Percentiles rank a stretch among this genome's conserved stretches.
Conservation (phyloP, 2,329 filamentous ascomycete species). For the Leptosphaerulina australis region DNA sequence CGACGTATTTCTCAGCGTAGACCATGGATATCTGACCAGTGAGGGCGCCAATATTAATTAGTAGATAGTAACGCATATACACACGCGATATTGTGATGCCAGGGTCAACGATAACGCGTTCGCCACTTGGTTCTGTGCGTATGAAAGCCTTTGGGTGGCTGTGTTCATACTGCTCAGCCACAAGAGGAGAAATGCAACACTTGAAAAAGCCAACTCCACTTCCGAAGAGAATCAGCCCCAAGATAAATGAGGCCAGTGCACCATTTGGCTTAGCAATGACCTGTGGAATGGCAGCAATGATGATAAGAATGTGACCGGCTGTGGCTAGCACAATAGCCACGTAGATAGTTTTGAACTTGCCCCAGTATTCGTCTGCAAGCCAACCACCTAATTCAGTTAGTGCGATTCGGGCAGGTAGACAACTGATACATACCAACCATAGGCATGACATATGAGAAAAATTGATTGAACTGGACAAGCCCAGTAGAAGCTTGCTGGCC, state of each 20-base stretch:
- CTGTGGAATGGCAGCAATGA: constrained; percentile 59
- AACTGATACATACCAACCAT: constrained; percentile 31
- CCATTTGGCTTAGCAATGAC: constrained; percentile 44
- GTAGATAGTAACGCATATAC: constrained; percentile 73
- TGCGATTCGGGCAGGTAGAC: too few species aligned
- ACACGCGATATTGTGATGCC: constrained; percentile 69
- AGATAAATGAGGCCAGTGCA: constrained; percentile 56
- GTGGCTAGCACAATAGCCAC: constrained; percentile 64
- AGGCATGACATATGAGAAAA: constrained; percentile 35
- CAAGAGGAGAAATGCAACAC: constrained; percentile 59
- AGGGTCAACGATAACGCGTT: constrained; percentile 72
- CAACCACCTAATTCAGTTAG: constrained; percentile 60
- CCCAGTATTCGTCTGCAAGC: constrained; percentile 63
- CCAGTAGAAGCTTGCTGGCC: constrained; percentile 36
- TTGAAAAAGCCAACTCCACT: constrained; percentile 54
- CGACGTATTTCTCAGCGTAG: constrained; percentile 74
- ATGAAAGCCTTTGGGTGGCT: constrained; percentile 57
- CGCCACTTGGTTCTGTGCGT: constrained; percentile 59
- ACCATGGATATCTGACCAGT: constrained; percentile 69
- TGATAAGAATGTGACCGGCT: constrained; percentile 59
- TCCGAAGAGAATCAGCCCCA: constrained; percentile 53
- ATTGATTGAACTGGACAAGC: constrained; percentile 31
- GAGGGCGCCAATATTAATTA: constrained; percentile 71
- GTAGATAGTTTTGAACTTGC: constrained; percentile 64
- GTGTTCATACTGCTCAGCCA: constrained; percentile 71